These are phyloP conservation scores for Platanus orientalis DNA, from an alignment of 164 flowering plant genomes.

Conservation along the genomic window DNA sequence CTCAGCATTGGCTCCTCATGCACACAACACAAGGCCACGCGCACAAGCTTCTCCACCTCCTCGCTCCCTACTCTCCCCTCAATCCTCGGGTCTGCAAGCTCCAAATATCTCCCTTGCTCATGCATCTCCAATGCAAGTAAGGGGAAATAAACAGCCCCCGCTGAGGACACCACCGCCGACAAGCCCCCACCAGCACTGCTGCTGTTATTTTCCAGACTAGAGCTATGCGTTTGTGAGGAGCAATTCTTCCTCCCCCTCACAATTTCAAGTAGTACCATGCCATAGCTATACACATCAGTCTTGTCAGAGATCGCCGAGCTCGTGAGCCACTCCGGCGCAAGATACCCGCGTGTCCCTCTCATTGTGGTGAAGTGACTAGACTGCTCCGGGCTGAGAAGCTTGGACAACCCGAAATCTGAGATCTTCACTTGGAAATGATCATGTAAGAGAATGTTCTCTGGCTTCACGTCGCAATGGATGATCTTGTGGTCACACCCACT, in stretches of 20 bases:
- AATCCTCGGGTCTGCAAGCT: slow-evolving; percentile 71
- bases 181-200: slow-evolving; percentile 19
- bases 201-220: slow-evolving; percentile 26
- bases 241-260: slow-evolving; percentile 85
- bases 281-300: slow-evolving; percentile 92
- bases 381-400: slow-evolving; percentile 65
- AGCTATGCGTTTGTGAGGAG: slow-evolving; percentile 26
- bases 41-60: slow-evolving; percentile 70
- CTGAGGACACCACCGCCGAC: no score
- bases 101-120: slow-evolving; percentile 63
- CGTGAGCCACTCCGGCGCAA: slow-evolving; percentile 97
- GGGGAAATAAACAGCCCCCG: slow-evolving; percentile 63
- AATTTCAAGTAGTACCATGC: slow-evolving; percentile 86
- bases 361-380: slow-evolving; percentile 77
- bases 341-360: slow-evolving; percentile 94
- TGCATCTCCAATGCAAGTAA: slow-evolving; percentile 81
- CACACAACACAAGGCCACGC: slow-evolving; percentile 78
- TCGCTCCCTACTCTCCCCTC: slow-evolving; percentile 53
- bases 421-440: slow-evolving; percentile 65
- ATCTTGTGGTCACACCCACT: slow-evolving; percentile 75
- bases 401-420: slow-evolving; percentile 90
- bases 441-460: slow-evolving; percentile 81
- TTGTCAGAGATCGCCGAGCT: slow-evolving; percentile 78
- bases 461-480: slow-evolving; percentile 87
- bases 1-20: slow-evolving; percentile 80